Conservation (phyloP, 441 rosid genomes). For the Populus hybrid region DNA sequence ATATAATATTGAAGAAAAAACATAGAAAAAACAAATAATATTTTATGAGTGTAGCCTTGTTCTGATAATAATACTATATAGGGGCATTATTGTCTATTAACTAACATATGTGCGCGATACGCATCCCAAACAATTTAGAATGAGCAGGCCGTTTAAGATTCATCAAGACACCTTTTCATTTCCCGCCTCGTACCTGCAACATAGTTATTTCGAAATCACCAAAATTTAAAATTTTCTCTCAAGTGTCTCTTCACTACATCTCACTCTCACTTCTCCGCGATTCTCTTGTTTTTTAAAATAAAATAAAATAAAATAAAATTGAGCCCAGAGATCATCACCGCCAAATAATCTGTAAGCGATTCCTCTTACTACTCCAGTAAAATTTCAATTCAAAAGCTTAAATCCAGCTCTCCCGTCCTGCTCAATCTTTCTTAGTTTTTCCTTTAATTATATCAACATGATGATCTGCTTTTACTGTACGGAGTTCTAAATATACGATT, state of each 20-base stretch:
- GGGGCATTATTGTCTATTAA: background rate
- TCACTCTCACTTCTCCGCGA: background rate
- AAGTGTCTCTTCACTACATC: background rate
- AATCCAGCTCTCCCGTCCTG: background rate
- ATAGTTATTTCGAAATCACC: background rate
- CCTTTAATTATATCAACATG: background rate
- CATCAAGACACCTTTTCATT: background rate
- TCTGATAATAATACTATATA: background rate
- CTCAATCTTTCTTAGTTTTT: background rate
- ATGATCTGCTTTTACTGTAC: background rate
- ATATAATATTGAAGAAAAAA: no score
- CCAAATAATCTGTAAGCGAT: conserved; percentile 15
- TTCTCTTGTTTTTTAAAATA: background rate
- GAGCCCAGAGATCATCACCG: background rate
- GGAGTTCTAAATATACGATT: background rate
- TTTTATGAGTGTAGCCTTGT: no score
- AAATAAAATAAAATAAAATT: background rate
- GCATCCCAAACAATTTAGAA: conserved; percentile 2
- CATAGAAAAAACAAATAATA: no score
- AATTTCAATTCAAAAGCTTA: background rate
- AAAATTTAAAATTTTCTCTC: background rate
- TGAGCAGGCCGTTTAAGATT: conserved; percentile 1
- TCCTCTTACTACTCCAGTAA: background rate
- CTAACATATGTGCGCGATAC: conserved; percentile 9
- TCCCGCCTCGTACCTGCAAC: conserved; percentile 23